Base-by-base conservation (phyloP, 192 early-diverging fungal genomes). In the Entrophospora sp. region DNA sequence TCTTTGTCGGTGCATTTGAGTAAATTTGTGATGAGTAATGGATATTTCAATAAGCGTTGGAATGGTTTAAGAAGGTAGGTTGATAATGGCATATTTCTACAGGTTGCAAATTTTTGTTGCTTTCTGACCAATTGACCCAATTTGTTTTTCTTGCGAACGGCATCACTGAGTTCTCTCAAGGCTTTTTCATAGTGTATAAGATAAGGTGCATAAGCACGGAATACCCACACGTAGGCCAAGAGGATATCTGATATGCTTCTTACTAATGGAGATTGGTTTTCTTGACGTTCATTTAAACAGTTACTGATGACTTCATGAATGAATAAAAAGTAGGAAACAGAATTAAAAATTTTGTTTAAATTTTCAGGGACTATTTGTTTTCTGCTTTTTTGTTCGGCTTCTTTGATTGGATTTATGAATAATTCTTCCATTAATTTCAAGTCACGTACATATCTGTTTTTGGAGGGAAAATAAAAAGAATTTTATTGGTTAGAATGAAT, bases 361-460 rank as follows among this genome's bases (percentile, higher is more conserved):
- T 71, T 74, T 46, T 70, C 64, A 53, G 80, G 64, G 48, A 80
- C 60, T n/a, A 80, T 61, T 27, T 71, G 69, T 52, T 80, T 72
- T n/a, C 63, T 45, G 22, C 59, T 67, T 66, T 40, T 66, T 16
- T 48, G 25, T 49, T 66, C 64, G 3, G 35, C 49, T 42, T 32
- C 16, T 55, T 66, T 66, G 61, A 83, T 66, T n/a, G 79, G 79
- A 20, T 60, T 52, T 37, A 75, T 60, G 35, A 83, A 68, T 20
- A 88, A 75, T 37, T 87, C 81, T 3, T 86, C 77, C 20, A 89
- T 79, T 42, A 85, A 85, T 18, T 82, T 74, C 53, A 92, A 72
- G 79, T 92, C 91, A 16, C 78, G 72, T 12, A 92, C 85, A 67
- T 91, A 92, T 68, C 91, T 90, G 13, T 69, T 18, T 16, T 6